Evolutionary conservation across 306 rosid genomes (phyloP), one percentile per base, ranked within the genome.

Genomic region (Pachyrhizus erosus): DNA sequence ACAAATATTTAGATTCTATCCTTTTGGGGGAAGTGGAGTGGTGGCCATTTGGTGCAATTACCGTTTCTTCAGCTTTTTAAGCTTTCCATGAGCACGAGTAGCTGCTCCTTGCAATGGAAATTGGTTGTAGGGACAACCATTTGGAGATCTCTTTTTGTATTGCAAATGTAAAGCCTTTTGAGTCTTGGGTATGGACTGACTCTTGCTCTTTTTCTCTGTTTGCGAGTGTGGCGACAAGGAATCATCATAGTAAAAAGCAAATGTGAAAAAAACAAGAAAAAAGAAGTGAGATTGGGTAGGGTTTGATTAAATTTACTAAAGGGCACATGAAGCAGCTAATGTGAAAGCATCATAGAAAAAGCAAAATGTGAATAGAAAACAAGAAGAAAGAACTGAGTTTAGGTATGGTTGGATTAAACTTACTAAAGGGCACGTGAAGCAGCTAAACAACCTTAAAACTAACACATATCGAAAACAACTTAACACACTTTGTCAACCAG

Each of bases 21-120:
- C 76, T 51, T 73, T 64, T 39, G 70, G 37, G 70, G 26, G 75
- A 81, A 40, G 39, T 58, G 71, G 48, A 27, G 57, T 82, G 73
- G 77, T 75, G 52, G 64, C 80, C 68, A 62, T 24, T 84, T 70
- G 72, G 43, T 55, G 37, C 42, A 75, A 29, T 73, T 21, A 79
- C 61, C 66, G 62, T 82, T 60, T 67, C 24, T 48, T 11, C 60
- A 51, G 80, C 71, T 61, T 45, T 80, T 73, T 58, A 9, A 55
- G 83, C 87, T 74, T 83, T 83, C 21, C 70, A 57, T 87, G 68
- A 57, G 87, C 88, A 86, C 88, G 82, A 80, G 78, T 48, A 73
- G 48, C 42, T 34, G 29, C 49, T 52, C 39, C 70, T 27, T 77
- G 6, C 55, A 77, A 84, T 61, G 79, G 67, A 62, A 49, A 55